phyloP scores from a whole-genome alignment of 2,329 filamentous ascomycete species.

The Xylaria sp. region DNA sequence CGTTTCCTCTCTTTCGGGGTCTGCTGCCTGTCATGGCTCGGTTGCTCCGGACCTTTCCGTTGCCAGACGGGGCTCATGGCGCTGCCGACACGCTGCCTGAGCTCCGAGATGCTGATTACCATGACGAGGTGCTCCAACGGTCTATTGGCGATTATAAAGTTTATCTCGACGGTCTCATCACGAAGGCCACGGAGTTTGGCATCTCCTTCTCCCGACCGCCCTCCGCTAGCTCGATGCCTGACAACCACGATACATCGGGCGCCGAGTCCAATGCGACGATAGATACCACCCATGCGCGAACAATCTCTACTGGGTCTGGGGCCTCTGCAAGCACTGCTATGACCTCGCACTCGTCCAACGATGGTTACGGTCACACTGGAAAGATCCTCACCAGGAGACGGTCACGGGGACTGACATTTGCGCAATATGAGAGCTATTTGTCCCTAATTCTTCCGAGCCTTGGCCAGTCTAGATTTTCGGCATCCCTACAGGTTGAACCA shows the following conservation, averaged over 20 bases:
- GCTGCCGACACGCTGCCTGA: conserved; percentile 43
- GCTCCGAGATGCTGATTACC: conserved; percentile 47
- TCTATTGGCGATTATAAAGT: conserved; percentile 40
- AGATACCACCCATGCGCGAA: conserved; percentile 56
- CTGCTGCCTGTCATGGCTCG: conserved; percentile 42
- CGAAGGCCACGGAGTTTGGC: conserved; percentile 52
- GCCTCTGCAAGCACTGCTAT: conserved; percentile 55
- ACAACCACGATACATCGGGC: conserved; percentile 54
- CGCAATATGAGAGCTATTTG: conserved; percentile 64
- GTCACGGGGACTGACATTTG: conserved; percentile 58
- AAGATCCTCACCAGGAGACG: conserved; percentile 48
- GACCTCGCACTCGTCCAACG: conserved; percentile 58
- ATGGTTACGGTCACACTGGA: conserved; percentile 42
- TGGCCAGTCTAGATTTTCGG: conserved; percentile 56
- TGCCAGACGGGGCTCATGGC: conserved; percentile 35
- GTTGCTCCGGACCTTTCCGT: conserved; percentile 40
- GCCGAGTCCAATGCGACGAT: conserved; percentile 57
- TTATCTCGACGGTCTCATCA: conserved; percentile 49
- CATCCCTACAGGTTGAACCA: conserved; percentile 48
- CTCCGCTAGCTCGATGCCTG: conserved; percentile 43
- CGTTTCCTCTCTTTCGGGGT: conserved; percentile 28
- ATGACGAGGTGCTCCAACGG: conserved; percentile 46
- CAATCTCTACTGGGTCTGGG: conserved; percentile 57
- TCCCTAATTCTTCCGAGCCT: conserved; percentile 57
- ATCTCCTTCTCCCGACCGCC: conserved; percentile 49